phyloP scores from a whole-genome alignment of 176 grass and related monocot species.

The Pontederia paniculata region DNA sequence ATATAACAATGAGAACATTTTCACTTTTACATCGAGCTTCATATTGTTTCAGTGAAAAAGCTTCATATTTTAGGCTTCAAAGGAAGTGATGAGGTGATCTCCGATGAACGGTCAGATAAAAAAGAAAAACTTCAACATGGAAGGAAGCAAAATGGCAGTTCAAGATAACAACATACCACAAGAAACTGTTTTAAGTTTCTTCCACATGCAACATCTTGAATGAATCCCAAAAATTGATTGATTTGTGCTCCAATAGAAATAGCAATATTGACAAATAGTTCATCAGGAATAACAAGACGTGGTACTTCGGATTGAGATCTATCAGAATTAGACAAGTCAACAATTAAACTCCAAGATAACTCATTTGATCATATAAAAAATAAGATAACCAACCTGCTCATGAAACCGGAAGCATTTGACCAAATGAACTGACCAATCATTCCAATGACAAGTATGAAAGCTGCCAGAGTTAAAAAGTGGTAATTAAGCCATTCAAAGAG shows the following conservation, averaged over 20 bases:
- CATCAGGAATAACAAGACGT: conserved; percentile 51
- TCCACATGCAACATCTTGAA: conserved; percentile 78
- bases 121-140: too few species aligned
- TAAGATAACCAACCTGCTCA: conserved; percentile 21
- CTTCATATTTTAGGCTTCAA: too few species aligned
- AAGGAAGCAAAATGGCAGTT: neutral
- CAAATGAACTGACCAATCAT: conserved; percentile 64
- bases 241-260: conserved; percentile 38
- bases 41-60: too few species aligned
- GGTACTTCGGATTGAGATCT: conserved; percentile 53
- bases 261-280: conserved; percentile 61
- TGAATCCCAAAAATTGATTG: conserved; percentile 55
- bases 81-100: too few species aligned
- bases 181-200: conserved; percentile 70
- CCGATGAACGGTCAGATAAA: too few species aligned
- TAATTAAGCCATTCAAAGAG: conserved; percentile 94
- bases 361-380: conserved; percentile 6
- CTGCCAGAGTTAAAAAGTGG: conserved; percentile 74
- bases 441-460: conserved; percentile 47
- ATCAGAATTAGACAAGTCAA: conserved; percentile 7
- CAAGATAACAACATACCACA: conserved; percentile 33
- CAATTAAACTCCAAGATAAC: conserved; percentile 2
- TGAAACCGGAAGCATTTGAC: conserved; percentile 50
- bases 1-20: too few species aligned
- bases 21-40: too few species aligned